A percentile compares a stretch with the other conserved stretches of the same genome.
phyloP scores from a whole-genome alignment of 371 early-diverging fungal species.

The Enterospora canceri region DNA sequence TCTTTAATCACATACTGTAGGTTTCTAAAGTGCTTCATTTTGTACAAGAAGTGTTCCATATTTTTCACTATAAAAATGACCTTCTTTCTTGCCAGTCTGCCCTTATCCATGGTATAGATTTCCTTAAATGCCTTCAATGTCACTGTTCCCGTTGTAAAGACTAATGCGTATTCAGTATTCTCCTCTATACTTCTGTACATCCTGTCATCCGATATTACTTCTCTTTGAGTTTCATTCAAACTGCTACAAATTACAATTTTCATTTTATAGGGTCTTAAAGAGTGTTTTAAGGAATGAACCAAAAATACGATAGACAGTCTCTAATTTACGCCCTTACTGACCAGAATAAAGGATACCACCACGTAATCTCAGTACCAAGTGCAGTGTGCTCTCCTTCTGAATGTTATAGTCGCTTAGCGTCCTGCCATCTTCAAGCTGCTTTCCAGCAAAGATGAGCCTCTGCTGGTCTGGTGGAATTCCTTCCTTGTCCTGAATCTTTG shows the following conservation, averaged over 20 bases:
- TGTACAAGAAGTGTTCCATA: conserved; percentile 8
- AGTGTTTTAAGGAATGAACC: no score
- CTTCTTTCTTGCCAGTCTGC: not conserved
- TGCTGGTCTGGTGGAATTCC: conserved; percentile 99
- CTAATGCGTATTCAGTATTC: not conserved
- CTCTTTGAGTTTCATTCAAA: no score
- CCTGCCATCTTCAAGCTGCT: conserved; percentile 79
- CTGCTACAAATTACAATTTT: no score
- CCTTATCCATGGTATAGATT: not conserved
- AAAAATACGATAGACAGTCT: no score
- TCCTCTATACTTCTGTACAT: not conserved
- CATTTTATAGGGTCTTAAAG: no score
- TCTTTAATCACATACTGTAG: no score
- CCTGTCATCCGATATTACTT: not conserved
- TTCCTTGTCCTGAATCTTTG: conserved; percentile 94
- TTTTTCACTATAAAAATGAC: conserved; percentile 10
- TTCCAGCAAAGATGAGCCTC: conserved; percentile 96
- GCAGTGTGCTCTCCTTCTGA: conserved; percentile 89
- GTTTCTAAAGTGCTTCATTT: conserved; percentile 6
- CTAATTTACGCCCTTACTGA: no score
- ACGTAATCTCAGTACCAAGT: conserved; percentile 71
- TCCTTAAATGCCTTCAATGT: conserved; percentile 11
- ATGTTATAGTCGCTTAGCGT: conserved; percentile 64
- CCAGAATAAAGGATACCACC: no score
- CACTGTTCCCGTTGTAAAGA: conserved; percentile 2